These are phyloP conservation scores for Mortierella sp. DNA, from an alignment of 371 early-diverging fungal species.

Conservation along the genomic window DNA sequence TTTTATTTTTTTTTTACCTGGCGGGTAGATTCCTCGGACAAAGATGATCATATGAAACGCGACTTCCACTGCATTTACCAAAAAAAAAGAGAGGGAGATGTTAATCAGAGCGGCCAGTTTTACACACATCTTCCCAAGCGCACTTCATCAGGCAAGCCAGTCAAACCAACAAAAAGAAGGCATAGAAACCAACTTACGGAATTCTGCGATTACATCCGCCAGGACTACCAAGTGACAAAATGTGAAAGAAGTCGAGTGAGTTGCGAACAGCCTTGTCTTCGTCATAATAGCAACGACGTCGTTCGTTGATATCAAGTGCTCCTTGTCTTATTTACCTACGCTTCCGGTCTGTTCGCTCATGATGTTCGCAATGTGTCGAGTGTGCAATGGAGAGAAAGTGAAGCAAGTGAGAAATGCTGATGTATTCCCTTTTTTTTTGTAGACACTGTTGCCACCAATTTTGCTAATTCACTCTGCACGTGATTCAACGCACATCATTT, in stretches of 20 bases:
- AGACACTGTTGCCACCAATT: not conserved
- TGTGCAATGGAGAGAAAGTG: not conserved
- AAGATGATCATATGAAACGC: conserved; percentile 54
- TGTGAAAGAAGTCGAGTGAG: not conserved
- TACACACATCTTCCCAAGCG: not conserved
- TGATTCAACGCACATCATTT: not conserved
- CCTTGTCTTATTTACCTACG: not conserved
- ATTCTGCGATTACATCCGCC: conserved; percentile 16
- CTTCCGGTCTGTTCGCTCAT: conserved; percentile 8
- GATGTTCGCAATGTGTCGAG: not conserved
- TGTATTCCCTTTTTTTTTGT: not conserved
- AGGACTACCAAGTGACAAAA: not conserved
- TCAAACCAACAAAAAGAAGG: not conserved
- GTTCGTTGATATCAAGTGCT: too few species aligned
- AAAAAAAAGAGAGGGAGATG: not conserved
- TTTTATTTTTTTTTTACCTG: conserved; percentile 22
- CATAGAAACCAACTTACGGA: conserved; percentile 2
- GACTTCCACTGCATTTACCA: conserved; percentile 32
- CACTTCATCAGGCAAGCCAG: too few species aligned
- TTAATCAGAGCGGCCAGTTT: not conserved
- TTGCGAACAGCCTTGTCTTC: too few species aligned
- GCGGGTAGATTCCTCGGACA: conserved; percentile 51
- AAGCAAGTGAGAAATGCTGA: not conserved
- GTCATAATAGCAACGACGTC: too few species aligned
- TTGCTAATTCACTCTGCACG: not conserved